Base-by-base conservation (phyloP, 805 yeast species). In the Candida dajiaensis region DNA sequence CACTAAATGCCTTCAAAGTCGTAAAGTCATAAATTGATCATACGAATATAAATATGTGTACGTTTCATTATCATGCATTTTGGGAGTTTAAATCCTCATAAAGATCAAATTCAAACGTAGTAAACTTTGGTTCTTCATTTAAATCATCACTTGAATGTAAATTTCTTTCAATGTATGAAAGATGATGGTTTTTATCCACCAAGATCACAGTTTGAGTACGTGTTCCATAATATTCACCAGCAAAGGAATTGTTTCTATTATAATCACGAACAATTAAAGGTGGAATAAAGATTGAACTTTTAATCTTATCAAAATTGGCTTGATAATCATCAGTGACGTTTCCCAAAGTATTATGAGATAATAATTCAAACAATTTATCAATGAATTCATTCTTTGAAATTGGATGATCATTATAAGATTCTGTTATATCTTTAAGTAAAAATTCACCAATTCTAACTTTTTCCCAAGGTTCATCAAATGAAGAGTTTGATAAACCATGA, bases 191-290 rank as follows among this genome's bases (percentile, higher is more conserved):
- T 35, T 70, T 73, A 57, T 77, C 79, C 10, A 85, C 71, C 20
- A 87, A 55, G 4, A 89, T 71, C 2, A 89, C 76, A 0, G 95
- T 88, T 62, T 89, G 96, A 0, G 96, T 86, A 45, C 97, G 68
- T 0, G 97, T 89, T 0, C 97, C 97, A 59, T 89, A 90, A 56
- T 71, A 80, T 20, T 69, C 63, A 0, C 89, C 88, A 15, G 71
- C 65, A n/a, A 64, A 55, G 18, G 52, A 48, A 4, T 67, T 62
- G 18, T 61, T 55, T 12, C 66, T 65, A 18, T 67, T 61, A 38
- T 63, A 55, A n/a, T 53, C 57, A 10, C 59, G 51, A 6, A 67
- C 61, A 41, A 61, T 61, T 37, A 85, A 57, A 0, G 89, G 88
- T 2, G 96, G 96, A 10, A 89, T 76, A 57, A 81, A 88, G 6